A percentile compares a stretch with the other conserved stretches of the same genome.
Evolutionary conservation across 768 basidiomycete species (phyloP).

Genomic region (Punctularia strigosozonata): DNA sequence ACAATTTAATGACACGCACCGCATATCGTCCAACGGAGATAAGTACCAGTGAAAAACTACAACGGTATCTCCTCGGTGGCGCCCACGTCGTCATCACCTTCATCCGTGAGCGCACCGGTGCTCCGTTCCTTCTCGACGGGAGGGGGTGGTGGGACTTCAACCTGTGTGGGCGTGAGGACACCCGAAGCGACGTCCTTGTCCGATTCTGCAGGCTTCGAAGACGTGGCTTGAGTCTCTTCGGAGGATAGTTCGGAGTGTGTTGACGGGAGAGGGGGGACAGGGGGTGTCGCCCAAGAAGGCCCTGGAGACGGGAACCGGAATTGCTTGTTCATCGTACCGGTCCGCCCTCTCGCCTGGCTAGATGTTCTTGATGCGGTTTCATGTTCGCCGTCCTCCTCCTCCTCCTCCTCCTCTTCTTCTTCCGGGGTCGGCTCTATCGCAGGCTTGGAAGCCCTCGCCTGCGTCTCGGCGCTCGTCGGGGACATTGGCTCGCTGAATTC

Average conservation of each 20-base stretch:
- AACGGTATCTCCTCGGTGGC: constrained; percentile 61
- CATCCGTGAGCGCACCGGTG: constrained; percentile 29
- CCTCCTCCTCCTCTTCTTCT: constrained; percentile 26
- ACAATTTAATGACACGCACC: too few relatives aligned
- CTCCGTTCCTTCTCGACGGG: constrained; percentile 62
- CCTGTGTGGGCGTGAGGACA: constrained; percentile 46
- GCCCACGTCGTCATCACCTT: constrained; percentile 64
- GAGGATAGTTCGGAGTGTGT: constrained; percentile 1
- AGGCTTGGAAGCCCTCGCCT: constrained; percentile 6
- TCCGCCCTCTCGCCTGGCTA: constrained; percentile 11
- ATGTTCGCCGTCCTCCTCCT: constrained; percentile 19
- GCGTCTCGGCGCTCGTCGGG: constrained; percentile 10
- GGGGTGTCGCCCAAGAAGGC: constrained; percentile 15
- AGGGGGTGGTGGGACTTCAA: constrained; percentile 73
- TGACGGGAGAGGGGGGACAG: constrained; percentile 12
- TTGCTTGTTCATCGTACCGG: constrained; percentile 66
- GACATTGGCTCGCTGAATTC: constrained; percentile 26
- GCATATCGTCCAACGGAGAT: too few relatives aligned
- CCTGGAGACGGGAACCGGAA: constrained; percentile 52
- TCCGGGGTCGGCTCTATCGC: constrained; percentile 44
- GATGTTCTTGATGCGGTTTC: too few relatives aligned
- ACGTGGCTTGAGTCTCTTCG: constrained; percentile 1
- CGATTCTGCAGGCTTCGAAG: constrained; percentile 2
- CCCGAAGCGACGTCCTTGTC: constrained; percentile 2
- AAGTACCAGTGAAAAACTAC: too few relatives aligned